Percentiles rank a stretch among this genome's conserved stretches.
Evolutionary conservation across 2,329 filamentous ascomycete genomes (phyloP).

Genomic region (Grosmannia huntii): DNA sequence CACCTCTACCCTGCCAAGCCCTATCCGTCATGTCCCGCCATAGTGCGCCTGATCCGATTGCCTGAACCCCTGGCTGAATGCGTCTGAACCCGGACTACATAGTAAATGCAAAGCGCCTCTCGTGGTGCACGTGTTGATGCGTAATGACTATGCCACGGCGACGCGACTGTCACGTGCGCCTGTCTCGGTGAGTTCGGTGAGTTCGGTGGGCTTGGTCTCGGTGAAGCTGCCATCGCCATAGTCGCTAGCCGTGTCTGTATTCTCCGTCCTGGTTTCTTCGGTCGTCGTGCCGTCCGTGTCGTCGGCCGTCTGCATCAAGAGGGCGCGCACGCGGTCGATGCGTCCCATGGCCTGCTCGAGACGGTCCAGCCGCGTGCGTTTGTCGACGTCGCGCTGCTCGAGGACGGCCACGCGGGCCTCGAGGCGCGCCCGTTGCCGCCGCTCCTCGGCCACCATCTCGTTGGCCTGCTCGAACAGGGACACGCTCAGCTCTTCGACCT

Average conservation of each 20-base stretch:
- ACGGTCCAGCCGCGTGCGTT: slow-evolving; percentile 53
- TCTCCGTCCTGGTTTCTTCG: background rate
- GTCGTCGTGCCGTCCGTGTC: too few species aligned
- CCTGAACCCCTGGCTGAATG: background rate
- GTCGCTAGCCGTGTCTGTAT: background rate
- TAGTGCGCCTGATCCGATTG: background rate
- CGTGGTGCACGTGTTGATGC: background rate
- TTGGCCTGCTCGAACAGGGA: slow-evolving; percentile 73
- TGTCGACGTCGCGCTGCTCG: slow-evolving; percentile 58
- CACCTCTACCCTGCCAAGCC: background rate
- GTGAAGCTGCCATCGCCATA: background rate
- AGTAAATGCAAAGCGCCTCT: background rate
- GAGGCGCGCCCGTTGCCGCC: slow-evolving; percentile 55
- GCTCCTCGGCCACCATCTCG: slow-evolving; percentile 72
- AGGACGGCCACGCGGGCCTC: slow-evolving; percentile 58
- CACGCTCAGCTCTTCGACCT: slow-evolving; percentile 68
- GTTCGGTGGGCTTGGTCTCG: background rate
- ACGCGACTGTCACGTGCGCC: background rate
- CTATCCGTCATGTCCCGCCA: background rate
- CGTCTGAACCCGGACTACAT: background rate
- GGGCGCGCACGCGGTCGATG: slow-evolving; percentile 55
- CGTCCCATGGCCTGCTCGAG: slow-evolving; percentile 58
- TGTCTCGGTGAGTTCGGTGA: background rate
- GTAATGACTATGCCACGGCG: too few species aligned
- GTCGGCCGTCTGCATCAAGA: slow-evolving; percentile 29